Percentiles rank a stretch among this genome's conserved stretches.
Evolutionary conservation across 352 stramenopile genomes (phyloP).

Genomic region (Globisporangium cederbergense): DNA sequence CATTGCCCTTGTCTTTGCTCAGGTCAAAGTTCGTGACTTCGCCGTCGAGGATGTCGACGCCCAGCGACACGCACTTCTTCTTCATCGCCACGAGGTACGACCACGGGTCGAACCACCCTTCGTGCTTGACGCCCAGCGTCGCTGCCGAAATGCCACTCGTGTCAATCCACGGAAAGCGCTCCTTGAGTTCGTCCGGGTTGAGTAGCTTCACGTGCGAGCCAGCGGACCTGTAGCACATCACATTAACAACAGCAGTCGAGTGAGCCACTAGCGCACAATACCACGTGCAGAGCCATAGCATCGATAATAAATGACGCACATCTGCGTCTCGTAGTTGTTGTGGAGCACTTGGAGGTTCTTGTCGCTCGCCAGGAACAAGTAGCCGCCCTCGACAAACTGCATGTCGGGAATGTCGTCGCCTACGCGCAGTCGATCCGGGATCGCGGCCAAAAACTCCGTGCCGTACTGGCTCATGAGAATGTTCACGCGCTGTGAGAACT

Average conservation of each 20-base stretch:
- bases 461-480: conserved; percentile 82
- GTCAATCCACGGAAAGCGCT: conserved; percentile 77
- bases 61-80: conserved; percentile 61
- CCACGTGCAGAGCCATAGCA: too few relatives aligned
- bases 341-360: conserved; percentile 52
- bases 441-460: conserved; percentile 57
- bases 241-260: background rate
- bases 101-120: conserved; percentile 87
- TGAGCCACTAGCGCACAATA: background rate
- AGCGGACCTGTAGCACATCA: conserved; percentile 20
- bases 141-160: conserved; percentile 55
- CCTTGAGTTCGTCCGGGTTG: conserved; percentile 42
- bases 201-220: conserved; percentile 57
- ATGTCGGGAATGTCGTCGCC: conserved; percentile 62
- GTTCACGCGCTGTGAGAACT: conserved; percentile 78
- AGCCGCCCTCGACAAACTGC: conserved; percentile 78
- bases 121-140: conserved; percentile 61
- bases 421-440: conserved; percentile 51
- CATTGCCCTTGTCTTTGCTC: conserved; percentile 34
- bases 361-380: conserved; percentile 77
- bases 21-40: conserved; percentile 69
- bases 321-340: conserved; percentile 54
- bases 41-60: conserved; percentile 69
- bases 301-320: conserved; percentile 18
- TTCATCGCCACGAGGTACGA: conserved; percentile 75